Evolutionary conservation across 1,139 yeast species (phyloP).

Genomic region (Saccharomyces uvarum): DNA sequence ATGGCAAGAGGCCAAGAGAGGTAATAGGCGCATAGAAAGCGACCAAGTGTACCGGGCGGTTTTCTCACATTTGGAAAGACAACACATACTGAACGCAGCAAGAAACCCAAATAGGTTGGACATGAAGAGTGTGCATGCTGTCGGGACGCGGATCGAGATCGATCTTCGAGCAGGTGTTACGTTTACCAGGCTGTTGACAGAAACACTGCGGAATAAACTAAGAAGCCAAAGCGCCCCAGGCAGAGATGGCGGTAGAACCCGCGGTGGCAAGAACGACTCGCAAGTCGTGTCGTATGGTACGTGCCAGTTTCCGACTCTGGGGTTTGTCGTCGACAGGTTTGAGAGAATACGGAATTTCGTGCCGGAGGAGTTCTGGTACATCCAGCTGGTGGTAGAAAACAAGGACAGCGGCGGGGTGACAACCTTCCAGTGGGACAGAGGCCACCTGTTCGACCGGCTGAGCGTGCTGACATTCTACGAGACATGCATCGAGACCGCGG

Average conservation of each 20-base stretch:
- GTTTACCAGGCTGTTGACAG: constrained; percentile 60
- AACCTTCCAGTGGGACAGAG: constrained; percentile 57
- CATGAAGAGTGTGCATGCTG: constrained; percentile 71
- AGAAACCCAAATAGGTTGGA: constrained; percentile 56
- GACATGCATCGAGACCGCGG: constrained; percentile 43
- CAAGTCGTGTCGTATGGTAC: constrained; percentile 71
- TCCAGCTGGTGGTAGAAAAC: constrained; percentile 46
- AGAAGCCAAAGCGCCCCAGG: constrained; percentile 13
- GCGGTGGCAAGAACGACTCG: constrained; percentile 21
- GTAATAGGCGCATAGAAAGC: constrained; percentile 40
- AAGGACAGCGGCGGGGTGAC: constrained; percentile 29
- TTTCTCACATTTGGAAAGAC: constrained; percentile 78
- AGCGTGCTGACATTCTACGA: constrained; percentile 59
- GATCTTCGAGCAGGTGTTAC: constrained; percentile 88
- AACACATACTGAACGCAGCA: constrained; percentile 73
- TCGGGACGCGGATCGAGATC: constrained; percentile 73
- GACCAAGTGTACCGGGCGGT: constrained; percentile 59
- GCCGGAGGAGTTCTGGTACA: constrained; percentile 75
- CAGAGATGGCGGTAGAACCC: constrained; percentile 16
- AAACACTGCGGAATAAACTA: constrained; percentile 25
- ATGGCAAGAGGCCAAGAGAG: constrained; percentile 53
- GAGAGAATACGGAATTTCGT: constrained; percentile 63
- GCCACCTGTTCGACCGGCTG: constrained; percentile 64
- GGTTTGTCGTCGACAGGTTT: constrained; percentile 93
- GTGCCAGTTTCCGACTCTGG: constrained; percentile 94